These are phyloP conservation scores for Begonia fuchsioides DNA, from an alignment of 306 rosid species.

Conservation along the genomic window DNA sequence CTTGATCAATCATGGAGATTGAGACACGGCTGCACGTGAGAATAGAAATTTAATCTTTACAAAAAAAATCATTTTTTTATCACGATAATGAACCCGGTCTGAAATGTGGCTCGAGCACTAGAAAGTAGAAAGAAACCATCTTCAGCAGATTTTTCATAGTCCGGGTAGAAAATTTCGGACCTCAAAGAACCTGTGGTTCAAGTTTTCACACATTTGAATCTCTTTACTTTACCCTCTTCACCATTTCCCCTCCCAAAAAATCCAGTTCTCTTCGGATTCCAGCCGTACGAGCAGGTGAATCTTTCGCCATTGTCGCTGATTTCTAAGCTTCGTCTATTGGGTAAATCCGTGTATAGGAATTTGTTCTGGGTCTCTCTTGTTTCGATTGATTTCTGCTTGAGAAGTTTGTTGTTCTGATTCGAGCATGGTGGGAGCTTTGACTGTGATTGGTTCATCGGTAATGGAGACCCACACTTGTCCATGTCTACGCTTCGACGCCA, in stretches of 20 bases:
- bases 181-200: conserved; percentile 46
- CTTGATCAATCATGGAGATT: too few species aligned
- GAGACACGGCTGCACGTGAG: too few species aligned
- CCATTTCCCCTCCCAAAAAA: conserved; percentile 17
- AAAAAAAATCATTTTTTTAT: too few species aligned
- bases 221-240: conserved; percentile 16
- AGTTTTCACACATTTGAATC: conserved; percentile 18
- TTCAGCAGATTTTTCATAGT: too few species aligned
- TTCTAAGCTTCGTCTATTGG: conserved; percentile 25
- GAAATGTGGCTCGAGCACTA: too few species aligned
- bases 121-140: too few species aligned
- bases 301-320: conserved; percentile 24
- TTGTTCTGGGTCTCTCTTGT: conserved; percentile 5
- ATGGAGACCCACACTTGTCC: conserved; percentile 70
- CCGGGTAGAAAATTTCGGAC: conserved; percentile 23
- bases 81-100: too few species aligned
- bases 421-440: conserved; percentile 59
- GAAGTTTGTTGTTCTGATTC: conserved; percentile 8
- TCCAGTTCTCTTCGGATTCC: conserved; percentile 11
- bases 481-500: conserved; percentile 64
- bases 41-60: too few species aligned
- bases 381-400: background rate
- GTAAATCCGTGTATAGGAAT: conserved; percentile 8
- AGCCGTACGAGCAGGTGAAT: conserved; percentile 17
- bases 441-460: conserved; percentile 50